Base-by-base conservation (phyloP, 352 stramenopile species). In the Phytophthora aleatoria region DNA sequence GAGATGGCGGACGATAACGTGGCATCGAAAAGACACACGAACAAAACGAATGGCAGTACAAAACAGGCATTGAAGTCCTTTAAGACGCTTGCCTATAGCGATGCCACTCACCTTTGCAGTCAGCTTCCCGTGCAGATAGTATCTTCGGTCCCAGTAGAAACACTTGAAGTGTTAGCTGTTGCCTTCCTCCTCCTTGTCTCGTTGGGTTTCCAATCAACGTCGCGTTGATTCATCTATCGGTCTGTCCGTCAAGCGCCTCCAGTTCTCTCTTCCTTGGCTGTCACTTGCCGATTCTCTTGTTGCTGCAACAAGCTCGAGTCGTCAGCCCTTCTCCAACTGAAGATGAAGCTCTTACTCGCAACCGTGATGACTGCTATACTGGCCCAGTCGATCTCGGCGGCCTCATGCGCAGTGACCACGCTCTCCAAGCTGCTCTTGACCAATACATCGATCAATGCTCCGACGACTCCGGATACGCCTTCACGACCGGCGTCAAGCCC, bases 381-480 rank as follows among this genome's bases (percentile, higher is more conserved):
- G n/a, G 28, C 48, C 1, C 50, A 64, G 5, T 39, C 31, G 10
- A 27, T 38, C 8, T 49, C 47, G 9, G 54, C 58, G 11, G 53
- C 26, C 7, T 57, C 47, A 12, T 71, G 64, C 31, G 65, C 69
- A 9, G 49, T 59, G 9, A 5, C 56, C 13, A 59, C 52, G 12
- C 61, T 73, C 11, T 47, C 58, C 35, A 50, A 47, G 15, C n/a
- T 76, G 7, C 53, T 76, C 13, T 52, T 50, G 26, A 76, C 45
- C 41, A 61, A n/a, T 60, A 76, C 59, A 56, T 71, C 41, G 51
- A 67, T 30, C 45, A 64, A 55, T 77, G 69, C 35, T 31, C 59
- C 8, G 16, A 38, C n/a, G 59, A 77, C 36, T 77, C 69, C 9
- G 64, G 60, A 20, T 77, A 77, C 39, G 36, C 28, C 6, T 77